A percentile compares a stretch with the other conserved stretches of the same genome.
phyloP scores from a whole-genome alignment of 2,329 filamentous ascomycete genomes.

The Calonectria pauciramosa region DNA sequence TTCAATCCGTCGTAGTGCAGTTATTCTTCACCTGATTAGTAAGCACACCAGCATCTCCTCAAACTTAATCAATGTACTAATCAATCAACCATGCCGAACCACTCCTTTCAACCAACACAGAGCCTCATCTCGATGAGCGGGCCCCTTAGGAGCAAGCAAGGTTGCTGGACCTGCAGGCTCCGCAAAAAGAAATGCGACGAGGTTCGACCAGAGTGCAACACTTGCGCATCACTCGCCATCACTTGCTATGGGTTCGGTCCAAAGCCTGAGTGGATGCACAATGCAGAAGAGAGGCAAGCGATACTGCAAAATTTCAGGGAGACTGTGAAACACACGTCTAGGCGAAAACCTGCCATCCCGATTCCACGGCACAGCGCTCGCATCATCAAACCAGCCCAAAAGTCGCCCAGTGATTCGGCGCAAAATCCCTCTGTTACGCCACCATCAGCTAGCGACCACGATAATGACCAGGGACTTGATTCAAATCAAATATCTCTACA shows the following conservation, averaged over 20 bases:
- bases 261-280: slow-evolving; percentile 20
- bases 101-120: background rate
- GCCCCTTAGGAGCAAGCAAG: slow-evolving; percentile 23
- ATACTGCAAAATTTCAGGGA: background rate
- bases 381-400: slow-evolving; percentile 16
- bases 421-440: background rate
- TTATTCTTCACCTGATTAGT: background rate
- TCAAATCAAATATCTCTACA: background rate
- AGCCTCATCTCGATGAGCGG: slow-evolving; percentile 33
- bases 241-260: slow-evolving; percentile 24
- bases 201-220: background rate
- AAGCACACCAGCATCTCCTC: background rate
- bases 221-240: slow-evolving; percentile 13
- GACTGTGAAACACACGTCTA: slow-evolving; percentile 2
- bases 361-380: background rate
- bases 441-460: background rate
- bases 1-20: too few relatives aligned
- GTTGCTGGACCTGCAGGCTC: slow-evolving; percentile 19
- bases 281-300: background rate
- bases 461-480: background rate
- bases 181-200: slow-evolving; percentile 26
- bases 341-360: background rate
- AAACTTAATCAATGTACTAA: background rate
- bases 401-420: background rate
- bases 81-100: background rate